These are phyloP conservation scores for Inonotus obliquus DNA, from an alignment of 1,284 basidiomycete species.

Conservation along the genomic window DNA sequence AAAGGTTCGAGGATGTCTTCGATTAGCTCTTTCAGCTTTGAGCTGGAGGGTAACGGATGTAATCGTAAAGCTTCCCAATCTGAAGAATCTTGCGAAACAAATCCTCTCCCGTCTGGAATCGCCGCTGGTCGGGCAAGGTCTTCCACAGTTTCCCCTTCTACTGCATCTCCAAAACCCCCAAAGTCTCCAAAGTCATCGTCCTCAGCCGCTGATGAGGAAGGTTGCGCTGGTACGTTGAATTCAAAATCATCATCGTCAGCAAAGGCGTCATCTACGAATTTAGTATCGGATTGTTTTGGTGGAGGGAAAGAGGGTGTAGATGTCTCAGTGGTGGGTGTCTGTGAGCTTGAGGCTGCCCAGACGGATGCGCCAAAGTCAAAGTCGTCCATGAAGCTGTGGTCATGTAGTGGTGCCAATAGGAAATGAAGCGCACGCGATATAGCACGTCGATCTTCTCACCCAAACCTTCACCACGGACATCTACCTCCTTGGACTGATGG, in stretches of 20 bases:
- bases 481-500: neutral
- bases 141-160: slow-evolving; percentile 30
- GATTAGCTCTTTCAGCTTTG: slow-evolving; percentile 57
- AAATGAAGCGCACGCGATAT: neutral
- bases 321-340: slow-evolving; percentile 23
- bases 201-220: slow-evolving; percentile 36
- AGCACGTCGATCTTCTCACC: neutral
- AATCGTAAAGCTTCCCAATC: slow-evolving; percentile 62
- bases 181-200: slow-evolving; percentile 84
- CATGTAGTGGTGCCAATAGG: neutral
- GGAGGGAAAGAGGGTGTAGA: slow-evolving; percentile 10
- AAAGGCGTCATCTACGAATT: slow-evolving; percentile 45
- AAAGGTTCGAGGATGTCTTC: slow-evolving; percentile 62
- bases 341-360: slow-evolving; percentile 51
- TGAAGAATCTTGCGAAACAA: neutral
- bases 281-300: slow-evolving; percentile 24
- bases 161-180: slow-evolving; percentile 77
- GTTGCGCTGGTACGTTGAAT: slow-evolving; percentile 54
- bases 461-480: neutral
- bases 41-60: slow-evolving; percentile 55
- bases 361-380: slow-evolving; percentile 65
- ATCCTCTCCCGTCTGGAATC: slow-evolving; percentile 36
- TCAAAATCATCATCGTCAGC: slow-evolving; percentile 61
- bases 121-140: slow-evolving; percentile 38
- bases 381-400: slow-evolving; percentile 50